phyloP scores from a whole-genome alignment of 345 rosid genomes.

The Moricandia arvensis region DNA sequence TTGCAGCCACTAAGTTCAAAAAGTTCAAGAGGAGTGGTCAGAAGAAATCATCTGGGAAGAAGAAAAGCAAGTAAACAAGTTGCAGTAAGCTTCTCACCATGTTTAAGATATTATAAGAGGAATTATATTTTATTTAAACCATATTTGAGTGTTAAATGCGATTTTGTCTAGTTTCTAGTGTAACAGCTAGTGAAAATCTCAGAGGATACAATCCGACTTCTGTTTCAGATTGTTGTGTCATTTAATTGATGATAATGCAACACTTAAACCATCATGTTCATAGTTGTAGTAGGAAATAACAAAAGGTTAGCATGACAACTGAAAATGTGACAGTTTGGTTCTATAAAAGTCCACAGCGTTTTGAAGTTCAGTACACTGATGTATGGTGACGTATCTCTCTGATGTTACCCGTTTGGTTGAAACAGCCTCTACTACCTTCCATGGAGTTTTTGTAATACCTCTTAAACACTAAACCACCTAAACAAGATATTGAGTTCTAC shows the following conservation, averaged over 20 bases:
- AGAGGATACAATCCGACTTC: background rate
- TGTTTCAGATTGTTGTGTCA: background rate
- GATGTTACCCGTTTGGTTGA: background rate
- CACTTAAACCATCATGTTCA: too few relatives aligned
- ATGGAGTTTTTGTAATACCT: background rate
- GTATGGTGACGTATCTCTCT: background rate
- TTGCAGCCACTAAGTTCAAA: slow-evolving; percentile 32
- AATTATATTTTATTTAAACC: background rate
- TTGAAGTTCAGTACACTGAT: background rate
- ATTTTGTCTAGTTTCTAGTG: slow-evolving; percentile 2
- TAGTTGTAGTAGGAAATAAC: too few relatives aligned
- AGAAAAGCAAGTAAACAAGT: slow-evolving; percentile 34
- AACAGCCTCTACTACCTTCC: background rate
- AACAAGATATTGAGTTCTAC: background rate
- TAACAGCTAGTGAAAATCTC: background rate
- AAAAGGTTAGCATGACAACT: background rate
- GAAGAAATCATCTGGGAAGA: slow-evolving; percentile 39
- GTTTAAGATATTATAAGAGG: background rate
- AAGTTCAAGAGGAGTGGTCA: slow-evolving; percentile 34
- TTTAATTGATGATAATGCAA: too few relatives aligned
- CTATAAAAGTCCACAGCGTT: background rate
- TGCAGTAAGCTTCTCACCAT: background rate
- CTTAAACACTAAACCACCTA: background rate
- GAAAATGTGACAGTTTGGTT: background rate
- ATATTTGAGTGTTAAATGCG: slow-evolving; percentile 4